phyloP scores from a whole-genome alignment of 148 eudicot genomes.

The Beta vulgaris region DNA sequence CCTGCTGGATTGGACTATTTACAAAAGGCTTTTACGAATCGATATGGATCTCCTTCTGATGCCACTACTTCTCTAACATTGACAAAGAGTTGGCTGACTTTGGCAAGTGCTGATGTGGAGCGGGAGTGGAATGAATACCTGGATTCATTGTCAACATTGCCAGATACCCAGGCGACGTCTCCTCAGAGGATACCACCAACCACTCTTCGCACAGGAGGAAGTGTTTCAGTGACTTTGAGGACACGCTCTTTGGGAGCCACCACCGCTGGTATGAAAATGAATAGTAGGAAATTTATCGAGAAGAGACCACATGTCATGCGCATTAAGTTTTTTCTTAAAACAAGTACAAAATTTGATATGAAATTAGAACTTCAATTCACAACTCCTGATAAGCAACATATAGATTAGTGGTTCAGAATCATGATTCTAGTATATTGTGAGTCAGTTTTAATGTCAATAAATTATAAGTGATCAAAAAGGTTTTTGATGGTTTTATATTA shows the following conservation, averaged over 20 bases:
- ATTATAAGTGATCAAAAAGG: not conserved
- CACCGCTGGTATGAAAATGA: slow-evolving; percentile 22
- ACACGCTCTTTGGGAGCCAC: slow-evolving; percentile 21
- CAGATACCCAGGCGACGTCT: slow-evolving; percentile 25
- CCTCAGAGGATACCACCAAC: slow-evolving; percentile 49
- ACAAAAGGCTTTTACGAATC: slow-evolving; percentile 52
- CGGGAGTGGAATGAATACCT: slow-evolving; percentile 76
- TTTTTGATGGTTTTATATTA: not conserved
- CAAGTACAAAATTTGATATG: not conserved
- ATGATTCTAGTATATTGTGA: not conserved
- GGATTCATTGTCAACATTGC: slow-evolving; percentile 39
- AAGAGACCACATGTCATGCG: not conserved
- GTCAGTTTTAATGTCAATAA: not conserved
- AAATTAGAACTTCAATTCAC: not conserved
- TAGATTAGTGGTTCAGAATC: not conserved
- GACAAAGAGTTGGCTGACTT: slow-evolving; percentile 66
- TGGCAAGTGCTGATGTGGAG: slow-evolving; percentile 40
- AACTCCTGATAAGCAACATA: not conserved
- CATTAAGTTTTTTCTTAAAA: not conserved
- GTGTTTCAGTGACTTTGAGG: slow-evolving; percentile 34
- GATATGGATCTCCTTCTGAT: slow-evolving; percentile 60
- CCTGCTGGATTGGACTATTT: slow-evolving; percentile 76
- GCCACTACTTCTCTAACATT: slow-evolving; percentile 59
- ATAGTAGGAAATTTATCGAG: not conserved
- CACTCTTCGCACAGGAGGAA: slow-evolving; percentile 77